Evolutionary conservation across 495 filamentous ascomycete genomes (phyloP), one percentile per base, ranked within the genome.

Genomic region (Daldinia vernicosa): DNA sequence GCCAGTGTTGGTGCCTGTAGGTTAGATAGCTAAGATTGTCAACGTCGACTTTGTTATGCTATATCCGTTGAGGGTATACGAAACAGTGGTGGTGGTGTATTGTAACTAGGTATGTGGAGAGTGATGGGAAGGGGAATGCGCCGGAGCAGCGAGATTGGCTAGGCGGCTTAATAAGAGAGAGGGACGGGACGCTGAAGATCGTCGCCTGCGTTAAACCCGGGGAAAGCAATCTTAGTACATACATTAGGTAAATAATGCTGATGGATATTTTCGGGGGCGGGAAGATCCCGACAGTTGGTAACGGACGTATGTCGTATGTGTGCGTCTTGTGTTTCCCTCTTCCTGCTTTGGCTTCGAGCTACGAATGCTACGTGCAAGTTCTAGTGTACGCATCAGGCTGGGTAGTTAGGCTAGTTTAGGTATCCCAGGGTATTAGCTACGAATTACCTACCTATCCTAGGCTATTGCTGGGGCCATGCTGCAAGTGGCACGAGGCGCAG

Each of bases 171-270:
- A 71, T 71, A 66, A 70, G 67, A 71, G 35, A 39, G 43, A 61
- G 56, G 32, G 26, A 43, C 22, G 28, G 56, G 51, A 60, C 32
- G 52, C 19, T 19, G 50, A 72, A 51, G 69, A 67, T 72, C 69
- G 64, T 67, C 64, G 60, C 62, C 53, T 63, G 52, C 35, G 63
- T 72, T 72, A 72, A 67, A 72, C 69, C 69, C 69, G 69, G 69
- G 69, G 69, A 72, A 72, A 62, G 59, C 53, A 52, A 67, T 64
- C 69, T 65, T 51, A 59, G 69, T 71, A 30, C 5, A 17, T 30
- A 53, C 27, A 56, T n/a, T n/a, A n/a, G n/a, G n/a, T 56, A 17
- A 17, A 30, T 27, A 62, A 45, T 63, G 59, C 28, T 63, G 58
- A 54, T 67, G 59, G 59, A 71, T 71, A 71, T 71, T 67, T 47